Conservation (phyloP, 202 grass and related monocot species). For the Saccharum hybrid region DNA sequence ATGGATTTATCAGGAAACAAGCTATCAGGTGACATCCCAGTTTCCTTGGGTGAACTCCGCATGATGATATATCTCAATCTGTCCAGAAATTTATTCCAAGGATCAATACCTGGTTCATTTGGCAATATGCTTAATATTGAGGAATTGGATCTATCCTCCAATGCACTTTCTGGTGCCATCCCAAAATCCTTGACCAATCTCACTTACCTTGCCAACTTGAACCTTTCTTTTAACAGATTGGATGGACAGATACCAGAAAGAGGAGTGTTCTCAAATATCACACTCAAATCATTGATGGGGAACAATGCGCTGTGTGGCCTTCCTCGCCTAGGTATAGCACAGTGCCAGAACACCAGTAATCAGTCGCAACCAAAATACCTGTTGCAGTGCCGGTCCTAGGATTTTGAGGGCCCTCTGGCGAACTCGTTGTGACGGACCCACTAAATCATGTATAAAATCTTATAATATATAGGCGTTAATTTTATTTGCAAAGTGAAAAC, state of each 20-base stretch:
- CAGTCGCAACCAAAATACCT: neutral
- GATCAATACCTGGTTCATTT: slow-evolving; percentile 55
- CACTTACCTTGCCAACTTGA: slow-evolving; percentile 49
- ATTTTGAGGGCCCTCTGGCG: too few relatives aligned
- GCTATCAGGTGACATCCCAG: slow-evolving; percentile 51
- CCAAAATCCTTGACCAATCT: slow-evolving; percentile 54
- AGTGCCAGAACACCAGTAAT: slow-evolving; percentile 11
- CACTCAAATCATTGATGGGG: slow-evolving; percentile 52
- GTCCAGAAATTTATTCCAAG: slow-evolving; percentile 52
- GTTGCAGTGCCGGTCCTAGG: too few relatives aligned
- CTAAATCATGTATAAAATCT: too few relatives aligned
- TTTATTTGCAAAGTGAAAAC: too few relatives aligned
- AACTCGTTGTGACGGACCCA: too few relatives aligned
- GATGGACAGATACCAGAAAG: slow-evolving; percentile 55
- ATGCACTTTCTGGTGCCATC: slow-evolving; percentile 49
- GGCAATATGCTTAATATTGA: slow-evolving; percentile 52
- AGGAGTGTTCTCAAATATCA: slow-evolving; percentile 63
- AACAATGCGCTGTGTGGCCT: slow-evolving; percentile 57
- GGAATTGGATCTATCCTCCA: slow-evolving; percentile 54
- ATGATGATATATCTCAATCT: slow-evolving; percentile 54
- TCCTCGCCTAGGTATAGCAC: slow-evolving; percentile 41
- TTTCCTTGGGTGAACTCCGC: slow-evolving; percentile 49
- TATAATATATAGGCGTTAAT: too few relatives aligned
- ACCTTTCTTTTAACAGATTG: slow-evolving; percentile 64
- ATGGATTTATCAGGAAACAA: slow-evolving; percentile 46